Percentiles rank a stretch among this genome's conserved stretches.
These are phyloP conservation scores for Ophiosphaerella korrae DNA, from an alignment of 2,329 filamentous ascomycete genomes.

Conservation along the genomic window DNA sequence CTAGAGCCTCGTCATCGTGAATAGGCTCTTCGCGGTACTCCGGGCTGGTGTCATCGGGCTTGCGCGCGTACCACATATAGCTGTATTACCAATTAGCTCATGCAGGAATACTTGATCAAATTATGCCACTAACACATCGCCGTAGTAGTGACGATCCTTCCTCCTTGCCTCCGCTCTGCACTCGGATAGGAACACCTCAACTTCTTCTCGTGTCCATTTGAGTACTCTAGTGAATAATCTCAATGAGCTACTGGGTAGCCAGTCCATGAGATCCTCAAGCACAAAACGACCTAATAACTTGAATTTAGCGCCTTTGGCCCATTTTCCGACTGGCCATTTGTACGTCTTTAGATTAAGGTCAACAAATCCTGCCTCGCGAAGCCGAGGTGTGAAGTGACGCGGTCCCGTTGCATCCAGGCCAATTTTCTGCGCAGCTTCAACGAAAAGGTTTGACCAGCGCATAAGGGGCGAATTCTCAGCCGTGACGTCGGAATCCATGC, in stretches of 20 bases:
- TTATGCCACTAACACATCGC: constrained; percentile 24
- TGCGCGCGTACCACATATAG: constrained; percentile 33
- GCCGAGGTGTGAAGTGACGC: constrained; percentile 39
- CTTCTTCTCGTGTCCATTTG: constrained; percentile 33
- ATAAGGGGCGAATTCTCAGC: constrained; percentile 28
- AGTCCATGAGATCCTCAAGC: constrained; percentile 35
- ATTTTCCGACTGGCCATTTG: constrained; percentile 41
- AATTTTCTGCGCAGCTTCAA: constrained; percentile 28
- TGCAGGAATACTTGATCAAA: background rate
- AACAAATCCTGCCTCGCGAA: constrained; percentile 33
- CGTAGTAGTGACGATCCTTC: constrained; percentile 34
- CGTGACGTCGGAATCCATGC: constrained; percentile 30
- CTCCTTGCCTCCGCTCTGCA: constrained; percentile 33
- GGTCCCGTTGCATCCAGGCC: constrained; percentile 50
- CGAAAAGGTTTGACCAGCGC: constrained; percentile 32
- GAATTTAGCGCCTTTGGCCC: constrained; percentile 37
- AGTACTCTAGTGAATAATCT: constrained; percentile 36
- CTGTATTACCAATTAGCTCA: constrained; percentile 14
- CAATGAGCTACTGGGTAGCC: constrained; percentile 30
- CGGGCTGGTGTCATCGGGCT: constrained; percentile 12
- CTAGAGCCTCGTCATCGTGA: constrained; percentile 29
- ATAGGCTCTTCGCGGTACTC: constrained; percentile 10
- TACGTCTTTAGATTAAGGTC: constrained; percentile 33
- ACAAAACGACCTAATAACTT: constrained; percentile 36
- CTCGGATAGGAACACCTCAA: constrained; percentile 35